phyloP scores from a whole-genome alignment of 177 flowering plant genomes.

The Tripterygium wilfordii region DNA sequence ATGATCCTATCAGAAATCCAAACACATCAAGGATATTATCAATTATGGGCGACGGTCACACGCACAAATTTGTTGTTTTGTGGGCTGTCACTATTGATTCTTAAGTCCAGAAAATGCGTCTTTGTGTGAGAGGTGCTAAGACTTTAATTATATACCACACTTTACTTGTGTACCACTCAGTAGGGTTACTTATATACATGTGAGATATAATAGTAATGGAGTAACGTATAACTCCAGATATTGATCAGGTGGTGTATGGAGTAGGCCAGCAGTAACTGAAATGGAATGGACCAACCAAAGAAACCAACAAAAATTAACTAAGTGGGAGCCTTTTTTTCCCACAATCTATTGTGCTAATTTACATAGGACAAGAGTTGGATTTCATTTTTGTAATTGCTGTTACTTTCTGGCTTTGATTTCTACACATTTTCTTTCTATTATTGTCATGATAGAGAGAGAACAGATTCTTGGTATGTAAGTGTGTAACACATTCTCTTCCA shows the following conservation, averaged over 20 bases:
- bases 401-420: background rate
- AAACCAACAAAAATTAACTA: too few species aligned
- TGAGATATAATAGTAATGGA: conserved; percentile 2
- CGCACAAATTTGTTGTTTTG: too few species aligned
- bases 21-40: too few species aligned
- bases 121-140: too few species aligned
- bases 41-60: too few species aligned
- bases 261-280: conserved; percentile 11
- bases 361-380: conserved; percentile 16
- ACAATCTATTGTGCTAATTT: background rate
- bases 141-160: too few species aligned
- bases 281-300: conserved; percentile 11
- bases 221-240: conserved; percentile 3
- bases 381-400: too few species aligned
- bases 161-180: too few species aligned
- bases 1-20: too few species aligned
- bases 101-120: too few species aligned
- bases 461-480: background rate
- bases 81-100: too few species aligned
- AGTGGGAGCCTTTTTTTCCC: background rate
- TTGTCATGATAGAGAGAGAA: conserved; percentile 13
- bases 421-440: conserved; percentile 3
- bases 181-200: too few species aligned
- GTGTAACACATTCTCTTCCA: conserved; percentile 4
- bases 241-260: conserved; percentile 12